phyloP scores from a whole-genome alignment of 192 early-diverging fungal genomes.

The Backusella morwellensis region DNA sequence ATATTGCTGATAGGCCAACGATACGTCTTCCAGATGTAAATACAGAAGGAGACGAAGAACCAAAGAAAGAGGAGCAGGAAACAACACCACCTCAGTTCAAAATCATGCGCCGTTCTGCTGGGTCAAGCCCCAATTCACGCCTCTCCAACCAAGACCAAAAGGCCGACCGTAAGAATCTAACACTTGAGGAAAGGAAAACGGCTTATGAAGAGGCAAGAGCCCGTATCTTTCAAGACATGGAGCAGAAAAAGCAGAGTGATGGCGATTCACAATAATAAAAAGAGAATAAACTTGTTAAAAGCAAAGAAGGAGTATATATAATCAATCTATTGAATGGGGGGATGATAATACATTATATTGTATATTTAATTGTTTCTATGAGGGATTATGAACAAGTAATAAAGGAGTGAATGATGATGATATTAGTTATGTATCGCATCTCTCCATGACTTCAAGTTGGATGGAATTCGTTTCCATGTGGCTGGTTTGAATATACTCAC shows the following conservation, averaged over 20 bases:
- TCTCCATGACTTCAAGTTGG: slow-evolving; percentile 29
- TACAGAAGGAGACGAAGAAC: slow-evolving; percentile 41
- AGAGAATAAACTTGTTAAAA: not conserved
- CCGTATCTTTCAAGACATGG: slow-evolving; percentile 63
- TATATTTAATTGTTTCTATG: no score
- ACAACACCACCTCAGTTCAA: slow-evolving; percentile 36
- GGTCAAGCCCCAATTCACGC: slow-evolving; percentile 14
- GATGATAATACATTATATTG: no score
- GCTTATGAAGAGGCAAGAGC: slow-evolving; percentile 72
- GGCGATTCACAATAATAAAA: not conserved
- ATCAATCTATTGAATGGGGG: no score
- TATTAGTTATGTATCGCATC: slow-evolving; percentile 31
- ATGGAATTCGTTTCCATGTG: slow-evolving; percentile 36
- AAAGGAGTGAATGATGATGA: not conserved
- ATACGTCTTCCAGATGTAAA: slow-evolving; percentile 49
- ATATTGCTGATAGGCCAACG: slow-evolving; percentile 30
- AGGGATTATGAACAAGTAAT: not conserved
- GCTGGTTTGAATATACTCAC: slow-evolving; percentile 31
- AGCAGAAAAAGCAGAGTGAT: not conserved
- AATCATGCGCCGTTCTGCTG: slow-evolving; percentile 40
- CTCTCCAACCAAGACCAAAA: not conserved
- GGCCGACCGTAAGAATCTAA: slow-evolving; percentile 42
- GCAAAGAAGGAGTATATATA: not conserved
- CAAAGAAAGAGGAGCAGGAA: not conserved
- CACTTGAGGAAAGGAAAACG: slow-evolving; percentile 64